These are phyloP conservation scores for Populus hybrid DNA, from an alignment of 441 rosid genomes.

Conservation along the genomic window DNA sequence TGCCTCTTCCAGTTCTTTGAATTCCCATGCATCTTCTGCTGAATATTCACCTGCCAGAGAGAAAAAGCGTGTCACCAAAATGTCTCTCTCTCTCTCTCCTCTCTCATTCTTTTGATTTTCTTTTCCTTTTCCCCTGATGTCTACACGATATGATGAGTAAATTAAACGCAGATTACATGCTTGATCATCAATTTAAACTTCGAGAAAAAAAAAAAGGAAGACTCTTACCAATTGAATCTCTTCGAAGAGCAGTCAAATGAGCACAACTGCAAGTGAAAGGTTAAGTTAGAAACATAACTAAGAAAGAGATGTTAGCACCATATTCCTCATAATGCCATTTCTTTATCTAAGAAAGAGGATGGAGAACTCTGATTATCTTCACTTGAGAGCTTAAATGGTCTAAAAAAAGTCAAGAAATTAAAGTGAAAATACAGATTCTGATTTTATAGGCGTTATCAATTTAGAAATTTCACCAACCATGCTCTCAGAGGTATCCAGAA, in stretches of 20 bases:
- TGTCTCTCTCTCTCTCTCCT: not conserved
- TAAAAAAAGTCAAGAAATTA: not conserved
- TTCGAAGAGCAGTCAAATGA: slow-evolving; percentile 79
- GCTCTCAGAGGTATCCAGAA: not conserved
- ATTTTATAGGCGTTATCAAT: not conserved
- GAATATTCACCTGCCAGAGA: slow-evolving; percentile 62
- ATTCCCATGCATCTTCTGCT: slow-evolving; percentile 87
- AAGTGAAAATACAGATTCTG: not conserved
- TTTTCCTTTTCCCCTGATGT: not conserved
- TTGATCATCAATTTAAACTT: not conserved
- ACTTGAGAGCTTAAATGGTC: not conserved
- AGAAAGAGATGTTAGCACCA: not conserved
- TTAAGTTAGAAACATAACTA: not conserved
- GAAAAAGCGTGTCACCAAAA: not conserved
- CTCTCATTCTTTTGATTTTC: not conserved
- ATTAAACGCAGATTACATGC: not conserved
- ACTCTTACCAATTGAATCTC: slow-evolving; percentile 87
- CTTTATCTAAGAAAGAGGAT: not conserved
- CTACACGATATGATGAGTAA: not conserved
- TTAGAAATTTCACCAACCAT: not conserved
- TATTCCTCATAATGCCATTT: not conserved
- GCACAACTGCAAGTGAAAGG: slow-evolving; percentile 66
- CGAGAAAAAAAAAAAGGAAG: slow-evolving; percentile 9
- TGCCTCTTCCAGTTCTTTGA: slow-evolving; percentile 81
- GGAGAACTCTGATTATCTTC: not conserved